phyloP scores from a whole-genome alignment of 2,329 filamentous ascomycete genomes.

The Ambrosiella xylebori region DNA sequence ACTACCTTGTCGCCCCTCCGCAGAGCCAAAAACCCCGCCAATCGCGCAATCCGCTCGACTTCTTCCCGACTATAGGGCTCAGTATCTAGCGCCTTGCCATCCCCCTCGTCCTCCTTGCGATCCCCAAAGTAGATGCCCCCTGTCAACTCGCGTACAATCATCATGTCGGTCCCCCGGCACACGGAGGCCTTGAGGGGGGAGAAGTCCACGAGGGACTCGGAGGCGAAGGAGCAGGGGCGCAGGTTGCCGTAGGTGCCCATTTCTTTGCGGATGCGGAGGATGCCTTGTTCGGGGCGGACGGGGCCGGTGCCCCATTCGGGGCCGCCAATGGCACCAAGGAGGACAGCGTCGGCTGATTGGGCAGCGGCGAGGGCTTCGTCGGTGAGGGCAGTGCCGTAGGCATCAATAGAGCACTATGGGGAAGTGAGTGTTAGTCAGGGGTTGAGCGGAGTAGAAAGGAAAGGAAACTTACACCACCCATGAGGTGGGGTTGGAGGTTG shows the following conservation, averaged over 20 bases:
- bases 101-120: slow-evolving; percentile 60
- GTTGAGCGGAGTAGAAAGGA: neutral
- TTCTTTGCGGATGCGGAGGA: slow-evolving; percentile 81
- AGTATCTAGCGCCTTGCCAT: slow-evolving; percentile 61
- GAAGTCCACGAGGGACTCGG: slow-evolving; percentile 62
- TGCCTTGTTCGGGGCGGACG: slow-evolving; percentile 81
- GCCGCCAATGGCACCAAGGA: slow-evolving; percentile 89
- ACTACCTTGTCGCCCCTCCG: slow-evolving; percentile 53
- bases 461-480: slow-evolving; percentile 62
- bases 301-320: slow-evolving; percentile 85
- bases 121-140: slow-evolving; percentile 94
- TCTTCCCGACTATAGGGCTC: slow-evolving; percentile 73
- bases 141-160: slow-evolving; percentile 81
- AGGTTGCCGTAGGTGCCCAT: slow-evolving; percentile 91
- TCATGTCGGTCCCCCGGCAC: slow-evolving; percentile 77
- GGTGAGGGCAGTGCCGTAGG: slow-evolving; percentile 60
- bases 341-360: slow-evolving; percentile 72
- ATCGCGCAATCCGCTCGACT: slow-evolving; percentile 71
- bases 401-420: slow-evolving; percentile 69
- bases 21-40: slow-evolving; percentile 67
- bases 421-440: slow-evolving; percentile 1
- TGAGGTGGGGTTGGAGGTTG: slow-evolving; percentile 75
- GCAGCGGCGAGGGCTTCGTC: slow-evolving; percentile 68
- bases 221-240: slow-evolving; percentile 88
- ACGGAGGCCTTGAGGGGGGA: slow-evolving; percentile 78